Conservation (phyloP, 805 yeast species). For the Candida maris region DNA sequence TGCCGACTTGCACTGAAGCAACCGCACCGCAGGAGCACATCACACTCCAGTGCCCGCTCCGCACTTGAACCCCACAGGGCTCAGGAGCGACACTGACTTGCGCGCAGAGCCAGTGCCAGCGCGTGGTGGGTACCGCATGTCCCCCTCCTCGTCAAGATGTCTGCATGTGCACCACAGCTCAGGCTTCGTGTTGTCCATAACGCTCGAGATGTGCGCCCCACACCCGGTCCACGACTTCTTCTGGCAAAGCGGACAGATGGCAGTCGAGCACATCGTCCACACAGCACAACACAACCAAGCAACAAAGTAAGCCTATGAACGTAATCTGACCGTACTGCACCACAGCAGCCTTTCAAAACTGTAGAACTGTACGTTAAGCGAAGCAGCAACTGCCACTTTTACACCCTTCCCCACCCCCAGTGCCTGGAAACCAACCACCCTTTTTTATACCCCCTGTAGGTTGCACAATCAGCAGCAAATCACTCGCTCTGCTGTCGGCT, state of each 20-base stretch:
- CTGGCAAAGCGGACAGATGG: constrained; percentile 38
- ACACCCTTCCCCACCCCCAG: too few relatives aligned
- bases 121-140: constrained; percentile 51
- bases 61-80: constrained; percentile 9
- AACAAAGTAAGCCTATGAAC: too few relatives aligned
- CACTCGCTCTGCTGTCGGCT: too few relatives aligned
- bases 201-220: constrained; percentile 49
- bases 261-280: constrained; percentile 32
- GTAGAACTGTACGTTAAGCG: not conserved
- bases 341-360: not conserved
- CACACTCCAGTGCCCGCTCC: too few relatives aligned
- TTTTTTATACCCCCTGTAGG: too few relatives aligned
- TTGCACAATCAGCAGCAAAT: too few relatives aligned
- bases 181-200: constrained; percentile 51
- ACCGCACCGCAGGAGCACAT: too few relatives aligned
- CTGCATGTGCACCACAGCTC: constrained; percentile 54
- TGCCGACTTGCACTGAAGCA: too few relatives aligned
- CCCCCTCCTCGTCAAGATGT: constrained; percentile 37
- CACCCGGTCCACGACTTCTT: constrained; percentile 66
- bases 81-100: constrained; percentile 28
- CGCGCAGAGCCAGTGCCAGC: constrained; percentile 61
- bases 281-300: not conserved
- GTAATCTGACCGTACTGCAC: not conserved
- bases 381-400: too few relatives aligned
- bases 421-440: too few relatives aligned